Evolutionary conservation across 257 asterid genomes (phyloP).

Genomic region (Parsonsia alboflavescens): DNA sequence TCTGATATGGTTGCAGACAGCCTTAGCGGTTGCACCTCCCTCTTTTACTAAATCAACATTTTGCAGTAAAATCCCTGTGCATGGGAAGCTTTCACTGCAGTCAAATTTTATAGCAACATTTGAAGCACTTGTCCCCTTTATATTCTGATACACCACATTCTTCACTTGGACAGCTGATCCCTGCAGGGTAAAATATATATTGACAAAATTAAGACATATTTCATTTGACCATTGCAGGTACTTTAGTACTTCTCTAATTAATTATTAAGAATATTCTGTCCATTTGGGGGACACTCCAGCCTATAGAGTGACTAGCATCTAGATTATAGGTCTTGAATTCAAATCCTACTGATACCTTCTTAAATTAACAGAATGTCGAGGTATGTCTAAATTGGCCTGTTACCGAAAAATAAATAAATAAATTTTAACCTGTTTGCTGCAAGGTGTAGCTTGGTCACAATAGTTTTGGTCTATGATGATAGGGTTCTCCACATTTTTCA

Average conservation of each 20-base stretch:
- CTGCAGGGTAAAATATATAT: slow-evolving; percentile 20
- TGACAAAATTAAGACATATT: no score
- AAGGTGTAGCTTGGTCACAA: slow-evolving; percentile 60
- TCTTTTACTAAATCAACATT: slow-evolving; percentile 41
- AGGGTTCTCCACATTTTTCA: slow-evolving; percentile 66
- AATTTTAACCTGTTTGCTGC: slow-evolving; percentile 63
- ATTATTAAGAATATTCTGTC: no score
- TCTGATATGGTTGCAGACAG: slow-evolving; percentile 49
- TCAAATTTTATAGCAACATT: slow-evolving; percentile 43
- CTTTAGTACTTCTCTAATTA: no score
- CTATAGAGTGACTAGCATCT: no score
- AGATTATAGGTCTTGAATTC: no score
- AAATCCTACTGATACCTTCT: no score
- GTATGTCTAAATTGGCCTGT: no score
- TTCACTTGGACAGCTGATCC: slow-evolving; percentile 54
- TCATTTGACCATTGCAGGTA: no score
- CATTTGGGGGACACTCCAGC: no score
- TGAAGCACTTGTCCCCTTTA: slow-evolving; percentile 61
- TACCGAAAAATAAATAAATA: no score
- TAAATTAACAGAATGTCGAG: no score
- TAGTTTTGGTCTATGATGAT: slow-evolving; percentile 74
- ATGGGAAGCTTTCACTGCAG: slow-evolving; percentile 58
- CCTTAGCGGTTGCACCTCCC: slow-evolving; percentile 34
- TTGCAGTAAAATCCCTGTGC: slow-evolving; percentile 51
- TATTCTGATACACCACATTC: slow-evolving; percentile 52